Evolutionary conservation across 2,329 filamentous ascomycete genomes (phyloP), one percentile per base, ranked within the genome.

Genomic region (Aphanocladium album): DNA sequence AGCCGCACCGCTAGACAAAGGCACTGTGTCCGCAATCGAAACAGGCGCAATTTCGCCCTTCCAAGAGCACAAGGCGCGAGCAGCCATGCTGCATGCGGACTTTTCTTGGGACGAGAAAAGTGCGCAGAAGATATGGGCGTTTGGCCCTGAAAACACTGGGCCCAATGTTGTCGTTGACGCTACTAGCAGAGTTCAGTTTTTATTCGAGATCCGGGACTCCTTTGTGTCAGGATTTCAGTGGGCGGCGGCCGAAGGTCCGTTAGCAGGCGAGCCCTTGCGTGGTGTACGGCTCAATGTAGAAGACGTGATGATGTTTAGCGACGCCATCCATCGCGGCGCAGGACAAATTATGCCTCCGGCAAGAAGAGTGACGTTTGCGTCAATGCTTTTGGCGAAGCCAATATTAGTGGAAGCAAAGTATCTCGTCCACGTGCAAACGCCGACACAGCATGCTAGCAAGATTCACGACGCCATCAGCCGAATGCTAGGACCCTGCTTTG

Each of bases 191-290:
- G 95, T 99, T 69, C 95, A 99, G 85, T 99, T 98, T 89, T 86
- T 99, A 74, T 93, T 91, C 84, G 95, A 99, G 90, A 99, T 99
- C 88, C 98, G 98, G 90, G 95, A 99, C 77, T 98, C 93, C 64
- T 89, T 98, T 71, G 92, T 97, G 75, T 98, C 95, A 70, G 95
- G 95, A 88, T 99, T 99, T 91, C 95, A 98, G 82, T 99, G 95
- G 95, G 95, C 95, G 69, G 91, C 91, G 72, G 89, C 93, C 76
- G 95, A 98, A 86, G 95, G 95, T 83, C 95, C 95, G 73, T 81
- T 99, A 75, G 92, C 90, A 71, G 95, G 99, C 82, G 95, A 99
- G 88, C 95, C 93, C 72, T 93, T 99, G 91, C 91, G 95, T 77
- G 88, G 89, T 69, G 80, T 95, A 79, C 91, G 95, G 83, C 98